Evolutionary conservation across 2,329 filamentous ascomycete genomes (phyloP).

Genomic region (Fusarium hainanense): DNA sequence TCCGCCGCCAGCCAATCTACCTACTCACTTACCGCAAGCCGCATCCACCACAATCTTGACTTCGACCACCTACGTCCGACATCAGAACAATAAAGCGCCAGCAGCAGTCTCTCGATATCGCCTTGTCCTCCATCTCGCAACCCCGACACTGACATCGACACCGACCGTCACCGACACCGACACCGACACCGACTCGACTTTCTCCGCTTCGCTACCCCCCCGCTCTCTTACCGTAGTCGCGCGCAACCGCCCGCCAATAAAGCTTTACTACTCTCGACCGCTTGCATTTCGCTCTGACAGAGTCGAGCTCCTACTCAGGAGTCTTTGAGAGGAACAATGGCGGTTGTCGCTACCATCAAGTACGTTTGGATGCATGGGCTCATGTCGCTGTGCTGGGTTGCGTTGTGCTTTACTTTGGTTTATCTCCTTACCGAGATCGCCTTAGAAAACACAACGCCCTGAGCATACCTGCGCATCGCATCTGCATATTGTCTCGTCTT

Average conservation of each 20-base stretch:
- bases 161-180: constrained; percentile 9
- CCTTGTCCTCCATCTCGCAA: constrained; percentile 10
- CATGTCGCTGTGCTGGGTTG: constrained; percentile 15
- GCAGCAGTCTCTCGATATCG: constrained; percentile 2
- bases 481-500: constrained; percentile 9
- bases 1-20: constrained; percentile 15
- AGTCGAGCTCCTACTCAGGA: constrained; percentile 53
- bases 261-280: constrained; percentile 41
- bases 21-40: constrained; percentile 32
- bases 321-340: constrained; percentile 58
- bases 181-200: constrained; percentile 21
- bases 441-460: not conserved
- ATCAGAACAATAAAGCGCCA: constrained; percentile 22
- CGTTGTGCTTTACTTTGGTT: constrained; percentile 1
- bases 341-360: constrained; percentile 75
- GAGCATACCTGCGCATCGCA: constrained; percentile 31
- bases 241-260: constrained; percentile 41
- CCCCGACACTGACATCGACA: constrained; percentile 5
- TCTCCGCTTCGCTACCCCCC: constrained; percentile 31
- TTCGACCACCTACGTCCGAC: constrained; percentile 29
- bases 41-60: constrained; percentile 38
- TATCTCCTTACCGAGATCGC: constrained; percentile 11
- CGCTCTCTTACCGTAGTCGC: constrained; percentile 38
- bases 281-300: constrained; percentile 37
- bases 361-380: constrained; percentile 52